phyloP scores from a whole-genome alignment of 163 green algal species.

The Coccomyxa subellipsoidea region DNA sequence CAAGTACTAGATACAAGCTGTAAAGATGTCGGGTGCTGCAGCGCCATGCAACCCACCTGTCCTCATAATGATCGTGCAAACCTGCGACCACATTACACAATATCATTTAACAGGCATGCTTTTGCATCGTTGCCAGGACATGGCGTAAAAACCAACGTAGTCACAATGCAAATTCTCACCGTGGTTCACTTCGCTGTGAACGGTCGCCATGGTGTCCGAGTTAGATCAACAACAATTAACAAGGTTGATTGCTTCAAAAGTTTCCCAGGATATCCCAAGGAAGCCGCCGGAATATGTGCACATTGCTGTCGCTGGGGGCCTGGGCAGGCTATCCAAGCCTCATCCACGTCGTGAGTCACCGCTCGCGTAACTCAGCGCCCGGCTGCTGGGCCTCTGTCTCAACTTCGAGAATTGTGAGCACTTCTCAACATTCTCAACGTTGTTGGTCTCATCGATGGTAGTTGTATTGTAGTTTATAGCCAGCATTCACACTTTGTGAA shows the following conservation, averaged over 20 bases:
- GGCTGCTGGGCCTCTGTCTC: not conserved
- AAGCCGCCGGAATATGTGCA: not conserved
- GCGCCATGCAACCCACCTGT: slow-evolving; percentile 12
- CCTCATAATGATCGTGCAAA: not conserved
- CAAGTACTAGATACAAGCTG: too few relatives aligned
- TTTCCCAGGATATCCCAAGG: not conserved
- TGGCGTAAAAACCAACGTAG: too few relatives aligned
- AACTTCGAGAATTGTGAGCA: not conserved
- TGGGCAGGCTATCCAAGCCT: not conserved
- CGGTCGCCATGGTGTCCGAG: not conserved
- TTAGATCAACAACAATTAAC: not conserved
- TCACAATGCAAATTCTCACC: not conserved
- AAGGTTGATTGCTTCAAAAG: not conserved
- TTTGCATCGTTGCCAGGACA: too few relatives aligned
- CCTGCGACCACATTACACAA: not conserved
- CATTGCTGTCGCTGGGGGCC: not conserved
- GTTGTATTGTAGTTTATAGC: too few relatives aligned
- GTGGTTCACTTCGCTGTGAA: not conserved
- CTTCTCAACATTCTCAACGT: too few relatives aligned
- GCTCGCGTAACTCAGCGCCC: not conserved
- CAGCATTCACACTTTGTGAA: too few relatives aligned
- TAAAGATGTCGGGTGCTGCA: too few relatives aligned
- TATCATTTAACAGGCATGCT: too few relatives aligned
- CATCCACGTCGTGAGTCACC: not conserved
- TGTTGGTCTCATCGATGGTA: too few relatives aligned